Evolutionary conservation across 2,329 filamentous ascomycete species (phyloP), one percentile per base, ranked within the genome.

Genomic region (Colletotrichum nymphaeae): DNA sequence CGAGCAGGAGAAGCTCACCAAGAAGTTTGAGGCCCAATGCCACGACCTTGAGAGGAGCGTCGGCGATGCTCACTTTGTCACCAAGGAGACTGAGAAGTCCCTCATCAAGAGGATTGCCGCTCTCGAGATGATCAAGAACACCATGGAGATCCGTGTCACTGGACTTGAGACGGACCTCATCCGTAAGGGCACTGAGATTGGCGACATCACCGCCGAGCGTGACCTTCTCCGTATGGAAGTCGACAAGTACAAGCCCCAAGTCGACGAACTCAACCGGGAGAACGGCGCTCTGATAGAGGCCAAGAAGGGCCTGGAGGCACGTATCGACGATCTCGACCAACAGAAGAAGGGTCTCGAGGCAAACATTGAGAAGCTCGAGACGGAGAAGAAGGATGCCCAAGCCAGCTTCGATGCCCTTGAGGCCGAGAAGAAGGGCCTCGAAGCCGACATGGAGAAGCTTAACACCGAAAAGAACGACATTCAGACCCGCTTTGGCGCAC

Each of bases 101-200:
- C 67, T 75, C 59, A 73, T 75, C n/a, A 73, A 75, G 67, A 58
- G 67, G 2, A 70, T 75, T 26, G 74, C 73, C 42, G 73, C 72
- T 16, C 69, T 75, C 0, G 74, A 75, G 69, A 24, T 75, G 37
- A 66, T 64, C 19, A 75, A 73, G 37, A 73, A 75, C 35, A 64
- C 37, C 24, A 69, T 75, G 4, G 35, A 75, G 49, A 30, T 69
- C 49, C 70, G 73, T 3, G 37, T 58, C 37, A 32, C 64, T 28
- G 69, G 60, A 4, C 74, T 75, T 30, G 74, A 75, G 63, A 68
- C 55, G 26, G 66, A 75, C 35, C 69, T 75, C 7, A 46, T 68
- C 19, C 56, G 35, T 22, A 72, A 69, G 46, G 69, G 55, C 26
- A 63, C 66, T 22, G 73, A 75, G 37, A 66, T 75, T 16, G 73